phyloP scores from a whole-genome alignment of 2,329 filamentous ascomycete genomes.

The Podosphaera xanthii region DNA sequence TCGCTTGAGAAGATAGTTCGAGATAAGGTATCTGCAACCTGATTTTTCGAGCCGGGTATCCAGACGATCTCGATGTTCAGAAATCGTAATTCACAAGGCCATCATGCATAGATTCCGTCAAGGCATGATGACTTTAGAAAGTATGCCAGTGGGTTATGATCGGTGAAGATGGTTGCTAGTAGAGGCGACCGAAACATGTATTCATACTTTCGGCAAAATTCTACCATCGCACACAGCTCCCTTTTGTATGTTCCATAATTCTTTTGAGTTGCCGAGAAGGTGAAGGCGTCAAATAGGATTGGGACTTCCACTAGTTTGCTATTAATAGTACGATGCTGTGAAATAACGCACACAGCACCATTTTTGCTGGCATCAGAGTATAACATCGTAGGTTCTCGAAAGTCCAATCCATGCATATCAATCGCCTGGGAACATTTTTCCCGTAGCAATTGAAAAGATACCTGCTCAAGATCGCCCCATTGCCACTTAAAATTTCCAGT shows the following conservation, averaged over 20 bases:
- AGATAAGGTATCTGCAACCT: too few species aligned
- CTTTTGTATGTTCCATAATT: too few species aligned
- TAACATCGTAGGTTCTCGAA: neutral
- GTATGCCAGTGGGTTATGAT: too few species aligned
- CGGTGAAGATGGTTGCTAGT: too few species aligned
- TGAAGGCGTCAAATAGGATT: neutral
- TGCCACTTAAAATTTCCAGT: neutral
- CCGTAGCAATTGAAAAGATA: neutral
- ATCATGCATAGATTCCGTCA: slow-evolving; percentile 1
- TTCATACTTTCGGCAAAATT: too few species aligned
- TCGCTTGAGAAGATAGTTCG: too few species aligned
- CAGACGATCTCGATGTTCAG: too few species aligned
- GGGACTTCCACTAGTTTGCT: neutral
- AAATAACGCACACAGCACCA: neutral
- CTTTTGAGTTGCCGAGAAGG: too few species aligned
- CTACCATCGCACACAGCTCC: too few species aligned
- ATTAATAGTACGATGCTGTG: neutral
- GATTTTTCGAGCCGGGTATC: too few species aligned
- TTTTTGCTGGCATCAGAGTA: slow-evolving; percentile 1
- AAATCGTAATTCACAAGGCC: neutral
- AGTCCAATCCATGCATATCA: neutral
- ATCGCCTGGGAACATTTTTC: neutral
- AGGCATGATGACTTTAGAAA: neutral
- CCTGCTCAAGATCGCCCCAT: neutral
- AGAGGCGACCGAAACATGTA: too few species aligned